Conservation (phyloP, 768 basidiomycete species). For the Rhodosporidiobolus sp. region DNA sequence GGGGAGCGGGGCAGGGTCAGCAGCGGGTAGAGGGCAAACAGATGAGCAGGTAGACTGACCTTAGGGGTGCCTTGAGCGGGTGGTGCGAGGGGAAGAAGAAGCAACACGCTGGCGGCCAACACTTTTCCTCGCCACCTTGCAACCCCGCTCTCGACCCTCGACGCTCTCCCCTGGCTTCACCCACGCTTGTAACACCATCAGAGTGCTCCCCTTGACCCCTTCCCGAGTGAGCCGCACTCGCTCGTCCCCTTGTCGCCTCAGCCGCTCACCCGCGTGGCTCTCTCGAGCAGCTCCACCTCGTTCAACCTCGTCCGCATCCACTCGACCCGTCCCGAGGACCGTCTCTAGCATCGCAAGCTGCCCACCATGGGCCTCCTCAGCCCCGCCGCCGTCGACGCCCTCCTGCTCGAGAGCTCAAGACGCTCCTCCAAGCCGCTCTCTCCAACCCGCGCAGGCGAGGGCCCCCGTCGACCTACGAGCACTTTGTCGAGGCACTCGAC, state of each 20-base stretch:
- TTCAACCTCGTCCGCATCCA: too few species aligned
- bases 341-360: too few species aligned
- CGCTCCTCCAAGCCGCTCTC: slow-evolving; percentile 17
- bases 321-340: too few species aligned
- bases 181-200: too few species aligned
- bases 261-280: too few species aligned
- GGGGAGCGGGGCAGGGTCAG: neutral
- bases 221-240: too few species aligned
- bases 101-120: neutral
- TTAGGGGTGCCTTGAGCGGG: neutral
- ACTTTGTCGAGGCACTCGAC: slow-evolving; percentile 20
- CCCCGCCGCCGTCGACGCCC: slow-evolving; percentile 20
- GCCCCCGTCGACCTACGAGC: neutral
- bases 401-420: slow-evolving; percentile 22
- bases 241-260: too few species aligned
- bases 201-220: too few species aligned
- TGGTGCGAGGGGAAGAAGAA: neutral
- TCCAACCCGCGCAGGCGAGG: slow-evolving; percentile 2
- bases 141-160: neutral
- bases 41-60: neutral
- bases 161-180: too few species aligned
- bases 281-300: too few species aligned
- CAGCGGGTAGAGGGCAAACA: neutral
- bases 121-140: neutral
- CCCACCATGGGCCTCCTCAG: slow-evolving; percentile 14